These are phyloP conservation scores for Herpetomonas tarakana DNA, from an alignment of 208 protist genomes.

Conservation along the genomic window DNA sequence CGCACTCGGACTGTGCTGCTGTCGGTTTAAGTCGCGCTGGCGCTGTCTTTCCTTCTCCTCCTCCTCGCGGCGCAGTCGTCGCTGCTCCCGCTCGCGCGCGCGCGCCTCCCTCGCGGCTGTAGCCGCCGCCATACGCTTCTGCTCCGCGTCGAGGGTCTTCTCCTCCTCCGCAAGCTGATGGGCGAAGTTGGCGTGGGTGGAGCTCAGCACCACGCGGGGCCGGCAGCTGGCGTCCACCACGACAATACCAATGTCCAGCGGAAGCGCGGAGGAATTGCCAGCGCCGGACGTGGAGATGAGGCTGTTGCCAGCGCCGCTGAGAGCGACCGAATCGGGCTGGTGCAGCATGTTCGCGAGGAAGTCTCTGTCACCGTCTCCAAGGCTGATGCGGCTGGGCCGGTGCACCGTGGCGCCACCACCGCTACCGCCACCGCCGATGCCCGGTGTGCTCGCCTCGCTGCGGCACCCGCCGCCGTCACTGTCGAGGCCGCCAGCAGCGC, in stretches of 20 bases:
- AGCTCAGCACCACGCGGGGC: constrained; percentile 46
- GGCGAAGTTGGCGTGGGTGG: constrained; percentile 25
- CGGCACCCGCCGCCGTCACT: background rate
- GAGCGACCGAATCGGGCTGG: background rate
- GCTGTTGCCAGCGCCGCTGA: background rate
- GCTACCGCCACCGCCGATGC: constrained; percentile 1
- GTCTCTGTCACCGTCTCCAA: constrained; percentile 44
- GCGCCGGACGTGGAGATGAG: background rate
- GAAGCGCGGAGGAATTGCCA: background rate
- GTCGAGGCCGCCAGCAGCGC: background rate
- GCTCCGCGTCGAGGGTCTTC: constrained; percentile 14
- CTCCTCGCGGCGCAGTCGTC: background rate
- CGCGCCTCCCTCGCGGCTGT: background rate
- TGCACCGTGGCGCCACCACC: constrained; percentile 7
- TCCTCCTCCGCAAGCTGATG: constrained; percentile 29
- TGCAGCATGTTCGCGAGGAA: constrained; percentile 40
- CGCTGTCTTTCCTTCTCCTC: constrained; percentile 9
- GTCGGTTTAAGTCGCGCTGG: background rate
- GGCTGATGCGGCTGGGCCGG: constrained; percentile 32
- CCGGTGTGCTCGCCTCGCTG: background rate
- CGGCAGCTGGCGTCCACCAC: constrained; percentile 50
- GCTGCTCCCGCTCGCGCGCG: background rate
- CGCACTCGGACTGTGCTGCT: background rate
- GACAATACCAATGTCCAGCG: constrained; percentile 47
- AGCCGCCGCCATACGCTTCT: background rate